Evolutionary conservation across 1,139 yeast species (phyloP).

Genomic region (Geotrichum reessii): DNA sequence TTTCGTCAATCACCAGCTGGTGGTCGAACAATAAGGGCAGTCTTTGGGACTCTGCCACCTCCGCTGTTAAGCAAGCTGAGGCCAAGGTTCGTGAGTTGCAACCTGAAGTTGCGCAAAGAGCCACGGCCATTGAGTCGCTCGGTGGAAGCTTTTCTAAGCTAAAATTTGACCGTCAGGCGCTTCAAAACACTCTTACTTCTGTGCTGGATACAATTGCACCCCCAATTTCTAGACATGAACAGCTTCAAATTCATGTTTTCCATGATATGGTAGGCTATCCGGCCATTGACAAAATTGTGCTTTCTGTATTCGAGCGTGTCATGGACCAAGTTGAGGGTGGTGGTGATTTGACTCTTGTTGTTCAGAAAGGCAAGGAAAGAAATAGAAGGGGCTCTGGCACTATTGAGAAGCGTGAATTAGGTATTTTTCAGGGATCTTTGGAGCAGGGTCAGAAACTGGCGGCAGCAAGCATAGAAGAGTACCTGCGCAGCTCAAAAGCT

Average conservation of each 20-base stretch:
- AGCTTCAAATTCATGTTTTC: slow-evolving; percentile 69
- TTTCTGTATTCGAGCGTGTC: slow-evolving; percentile 69
- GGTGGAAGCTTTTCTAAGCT: slow-evolving; percentile 23
- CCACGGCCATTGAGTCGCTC: slow-evolving; percentile 27
- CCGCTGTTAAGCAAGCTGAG: slow-evolving; percentile 55
- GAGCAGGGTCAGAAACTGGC: slow-evolving; percentile 88
- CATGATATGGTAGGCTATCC: slow-evolving; percentile 77
- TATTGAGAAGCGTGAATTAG: slow-evolving; percentile 47
- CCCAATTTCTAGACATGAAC: slow-evolving; percentile 58
- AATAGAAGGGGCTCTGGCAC: slow-evolving; percentile 36
- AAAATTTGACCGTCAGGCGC: slow-evolving; percentile 28
- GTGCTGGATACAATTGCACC: slow-evolving; percentile 52
- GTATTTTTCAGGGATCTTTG: slow-evolving; percentile 68
- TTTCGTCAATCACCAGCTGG: slow-evolving; percentile 71
- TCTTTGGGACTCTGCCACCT: slow-evolving; percentile 57
- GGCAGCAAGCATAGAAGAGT: slow-evolving; percentile 75
- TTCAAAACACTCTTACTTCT: slow-evolving; percentile 42
- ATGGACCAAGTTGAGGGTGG: slow-evolving; percentile 92
- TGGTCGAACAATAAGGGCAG: slow-evolving; percentile 41
- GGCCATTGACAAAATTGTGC: slow-evolving; percentile 58
- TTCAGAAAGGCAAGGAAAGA: slow-evolving; percentile 40
- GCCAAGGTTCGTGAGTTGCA: slow-evolving; percentile 38
- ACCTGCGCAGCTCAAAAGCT: slow-evolving; percentile 40
- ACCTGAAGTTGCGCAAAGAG: slow-evolving; percentile 26
- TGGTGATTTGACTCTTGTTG: slow-evolving; percentile 49